phyloP scores from a whole-genome alignment of 768 basidiomycete genomes.

The Russula compacta region DNA sequence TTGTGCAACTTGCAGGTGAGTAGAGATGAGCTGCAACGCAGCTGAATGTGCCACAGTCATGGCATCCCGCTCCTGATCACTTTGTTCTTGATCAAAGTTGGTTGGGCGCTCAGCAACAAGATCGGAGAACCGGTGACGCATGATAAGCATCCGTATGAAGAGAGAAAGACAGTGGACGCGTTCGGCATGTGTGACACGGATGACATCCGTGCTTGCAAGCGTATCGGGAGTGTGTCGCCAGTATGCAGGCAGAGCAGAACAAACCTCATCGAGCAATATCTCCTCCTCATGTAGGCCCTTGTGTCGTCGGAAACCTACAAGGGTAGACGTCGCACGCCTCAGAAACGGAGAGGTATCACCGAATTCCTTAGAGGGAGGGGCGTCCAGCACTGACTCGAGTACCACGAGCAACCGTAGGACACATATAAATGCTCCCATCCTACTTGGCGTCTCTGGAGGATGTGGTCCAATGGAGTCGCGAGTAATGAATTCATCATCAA shows the following conservation, averaged over 20 bases:
- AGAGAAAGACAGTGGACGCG: constrained; percentile 83
- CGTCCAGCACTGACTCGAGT: constrained; percentile 80
- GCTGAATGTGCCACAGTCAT: constrained; percentile 68
- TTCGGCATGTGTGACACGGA: constrained; percentile 83
- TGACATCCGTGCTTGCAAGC: constrained; percentile 74
- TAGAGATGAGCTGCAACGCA: constrained; percentile 72
- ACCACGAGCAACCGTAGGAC: constrained; percentile 76
- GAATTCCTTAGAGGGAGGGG: constrained; percentile 55
- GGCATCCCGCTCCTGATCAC: constrained; percentile 67
- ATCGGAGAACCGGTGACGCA: constrained; percentile 79
- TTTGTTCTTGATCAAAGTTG: constrained; percentile 42
- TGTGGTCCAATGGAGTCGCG: constrained; percentile 58
- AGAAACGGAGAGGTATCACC: constrained; percentile 74
- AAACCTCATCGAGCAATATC: constrained; percentile 70
- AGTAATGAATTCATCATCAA: constrained; percentile 87
- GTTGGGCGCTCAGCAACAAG: constrained; percentile 60
- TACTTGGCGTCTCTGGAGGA: constrained; percentile 60
- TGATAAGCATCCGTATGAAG: constrained; percentile 78
- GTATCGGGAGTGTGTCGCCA: constrained; percentile 81
- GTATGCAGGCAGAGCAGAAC: constrained; percentile 55
- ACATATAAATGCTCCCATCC: constrained; percentile 74
- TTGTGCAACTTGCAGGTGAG: constrained; percentile 77
- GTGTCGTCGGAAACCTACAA: constrained; percentile 52
- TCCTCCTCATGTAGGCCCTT: constrained; percentile 76
- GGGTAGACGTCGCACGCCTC: constrained; percentile 55